Conservation (phyloP, 305 asterid species). For the Solanum chacoense region DNA sequence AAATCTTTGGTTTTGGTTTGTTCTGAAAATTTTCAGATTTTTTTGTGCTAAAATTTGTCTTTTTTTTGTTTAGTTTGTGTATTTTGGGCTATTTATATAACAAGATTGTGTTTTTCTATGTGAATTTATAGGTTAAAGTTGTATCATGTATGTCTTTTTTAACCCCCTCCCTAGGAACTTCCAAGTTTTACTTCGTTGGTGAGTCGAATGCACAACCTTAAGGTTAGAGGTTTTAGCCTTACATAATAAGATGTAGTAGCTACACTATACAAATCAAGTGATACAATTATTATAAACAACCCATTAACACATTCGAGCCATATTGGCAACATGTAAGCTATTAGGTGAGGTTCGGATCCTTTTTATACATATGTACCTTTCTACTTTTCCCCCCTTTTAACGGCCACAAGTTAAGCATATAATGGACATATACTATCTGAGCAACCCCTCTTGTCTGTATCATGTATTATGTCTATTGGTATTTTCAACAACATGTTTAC, state of each 20-base stretch:
- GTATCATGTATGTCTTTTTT: not conserved
- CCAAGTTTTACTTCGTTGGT: not conserved
- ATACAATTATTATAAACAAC: not conserved
- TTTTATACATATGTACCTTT: not conserved
- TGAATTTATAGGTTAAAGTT: not conserved
- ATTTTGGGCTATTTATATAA: not conserved
- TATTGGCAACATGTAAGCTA: not conserved
- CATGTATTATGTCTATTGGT: not conserved
- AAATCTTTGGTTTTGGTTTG: not conserved
- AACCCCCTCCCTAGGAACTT: not conserved
- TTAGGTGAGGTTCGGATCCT: not conserved
- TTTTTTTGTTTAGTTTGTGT: not conserved
- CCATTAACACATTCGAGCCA: not conserved
- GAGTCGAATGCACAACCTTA: not conserved
- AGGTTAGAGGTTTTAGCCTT: not conserved
- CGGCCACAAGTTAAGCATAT: not conserved
- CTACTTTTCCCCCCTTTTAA: not conserved
- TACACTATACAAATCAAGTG: not conserved
- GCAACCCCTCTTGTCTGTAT: not conserved
- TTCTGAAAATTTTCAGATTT: not conserved
- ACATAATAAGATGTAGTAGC: not conserved
- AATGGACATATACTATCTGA: not conserved
- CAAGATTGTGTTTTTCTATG: not conserved
- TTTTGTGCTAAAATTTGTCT: not conserved
- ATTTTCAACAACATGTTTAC: not conserved